These are phyloP conservation scores for Brettanomyces custersianus DNA, from an alignment of 805 yeast species.

Conservation along the genomic window DNA sequence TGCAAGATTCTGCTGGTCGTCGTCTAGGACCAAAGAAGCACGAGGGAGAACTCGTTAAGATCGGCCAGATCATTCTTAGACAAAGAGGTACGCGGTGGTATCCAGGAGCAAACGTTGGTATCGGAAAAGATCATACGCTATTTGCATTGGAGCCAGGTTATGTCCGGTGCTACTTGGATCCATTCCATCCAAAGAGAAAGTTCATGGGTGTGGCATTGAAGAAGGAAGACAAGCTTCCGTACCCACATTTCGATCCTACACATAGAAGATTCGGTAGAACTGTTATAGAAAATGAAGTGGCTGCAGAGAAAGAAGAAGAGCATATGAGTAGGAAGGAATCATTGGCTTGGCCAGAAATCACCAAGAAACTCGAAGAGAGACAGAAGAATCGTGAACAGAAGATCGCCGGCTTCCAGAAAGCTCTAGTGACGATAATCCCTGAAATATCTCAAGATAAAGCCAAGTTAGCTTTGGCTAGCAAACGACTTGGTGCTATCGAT, in stretches of 20 bases:
- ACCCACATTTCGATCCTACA: conserved; percentile 86
- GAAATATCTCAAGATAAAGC: conserved; percentile 19
- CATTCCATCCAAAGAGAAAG: conserved; percentile 89
- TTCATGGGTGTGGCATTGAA: conserved; percentile 81
- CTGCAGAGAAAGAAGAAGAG: conserved; percentile 50
- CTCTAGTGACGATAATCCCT: conserved; percentile 20
- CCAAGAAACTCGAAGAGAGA: conserved; percentile 32
- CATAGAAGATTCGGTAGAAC: conserved; percentile 74
- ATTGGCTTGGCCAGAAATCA: conserved; percentile 44
- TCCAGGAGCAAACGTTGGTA: conserved; percentile 87
- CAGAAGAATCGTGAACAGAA: conserved; percentile 28
- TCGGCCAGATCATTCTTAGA: conserved; percentile 84
- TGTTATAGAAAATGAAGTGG: conserved; percentile 38
- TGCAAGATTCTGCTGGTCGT: conserved; percentile 92
- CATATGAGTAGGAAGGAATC: conserved; percentile 62
- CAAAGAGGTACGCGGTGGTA: conserved; percentile 93
- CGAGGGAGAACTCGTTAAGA: conserved; percentile 67
- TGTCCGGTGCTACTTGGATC: conserved; percentile 86
- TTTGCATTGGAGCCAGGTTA: conserved; percentile 89
- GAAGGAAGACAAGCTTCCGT: conserved; percentile 60
- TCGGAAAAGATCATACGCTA: conserved; percentile 91
- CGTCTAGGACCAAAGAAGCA: conserved; percentile 84
- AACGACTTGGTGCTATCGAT: conserved; percentile 46
- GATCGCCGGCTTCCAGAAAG: conserved; percentile 21
- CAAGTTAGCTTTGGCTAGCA: conserved; percentile 30